Base-by-base conservation (phyloP, 2,329 filamentous ascomycete genomes). In the Fusarium subtropicale region DNA sequence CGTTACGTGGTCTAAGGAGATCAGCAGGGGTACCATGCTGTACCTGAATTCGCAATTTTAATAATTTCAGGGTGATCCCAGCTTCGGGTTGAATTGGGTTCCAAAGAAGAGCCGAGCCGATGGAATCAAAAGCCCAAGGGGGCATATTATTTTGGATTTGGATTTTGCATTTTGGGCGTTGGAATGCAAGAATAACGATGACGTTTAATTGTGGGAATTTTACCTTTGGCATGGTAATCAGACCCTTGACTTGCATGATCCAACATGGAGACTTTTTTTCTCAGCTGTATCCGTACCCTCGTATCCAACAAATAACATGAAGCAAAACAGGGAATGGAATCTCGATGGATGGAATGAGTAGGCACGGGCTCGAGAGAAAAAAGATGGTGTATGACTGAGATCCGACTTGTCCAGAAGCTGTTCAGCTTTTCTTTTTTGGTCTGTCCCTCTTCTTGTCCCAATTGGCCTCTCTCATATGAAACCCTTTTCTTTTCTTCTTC, bases 21-120 rank as follows among this genome's bases (percentile, higher is more conserved):
- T 24, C 36, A 52, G 31, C 66, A 56, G 67, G 67, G 67, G 44
- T 63, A 24, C 57, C 56, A 47, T 34, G 47, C 34, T 36, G 63
- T 52, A 31, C 50, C 66, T 59, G 58, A 33, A 52, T 20, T 60
- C 20, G 63, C 52, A 69, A 69, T 69, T 56, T 69, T 69, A 69
- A 47, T 44, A 30, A 68, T 57, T 26, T 68, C 62, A 56, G 67
- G 62, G 66, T 68, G 34, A 69, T 66, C 67, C 67, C 41, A 56
- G 67, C 58, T n/a, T 30, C 48, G 24, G 48, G 48, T 52, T 34
- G 15, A 46, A 48, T 68, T 68, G 53, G 66, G 66, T 66, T 62
- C 58, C 66, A 63, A 69, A 12, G 10, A 33, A 34, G 7, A 31
- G 20, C 33, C 33, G 26, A 12, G 28, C 28, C 28, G 28, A 30